Percentiles rank a stretch among this genome's conserved stretches.
Evolutionary conservation across 371 early-diverging fungal species (phyloP).

Genomic region (Gilbertella persicaria): DNA sequence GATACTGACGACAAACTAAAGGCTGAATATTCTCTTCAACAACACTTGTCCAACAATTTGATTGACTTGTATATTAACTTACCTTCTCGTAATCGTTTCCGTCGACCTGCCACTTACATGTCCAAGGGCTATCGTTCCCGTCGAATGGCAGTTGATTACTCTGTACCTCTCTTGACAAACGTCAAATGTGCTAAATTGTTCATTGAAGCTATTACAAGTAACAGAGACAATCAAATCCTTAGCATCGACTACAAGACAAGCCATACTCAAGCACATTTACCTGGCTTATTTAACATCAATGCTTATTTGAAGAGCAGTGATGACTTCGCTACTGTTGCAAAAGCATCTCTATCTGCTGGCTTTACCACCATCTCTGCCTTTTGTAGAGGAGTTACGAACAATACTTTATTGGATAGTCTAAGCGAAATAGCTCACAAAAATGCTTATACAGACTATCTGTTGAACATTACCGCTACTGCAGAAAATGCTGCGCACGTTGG

Average conservation of each 20-base stretch:
- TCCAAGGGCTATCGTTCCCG: slow-evolving; percentile 93
- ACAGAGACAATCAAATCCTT: slow-evolving; percentile 72
- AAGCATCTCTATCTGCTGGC: slow-evolving; percentile 81
- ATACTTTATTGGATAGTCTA: slow-evolving; percentile 53
- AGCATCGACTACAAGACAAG: slow-evolving; percentile 89
- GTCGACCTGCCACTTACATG: slow-evolving; percentile 95
- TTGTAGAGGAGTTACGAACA: slow-evolving; percentile 57
- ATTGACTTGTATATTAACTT: slow-evolving; percentile 98
- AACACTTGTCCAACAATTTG: slow-evolving; percentile 93
- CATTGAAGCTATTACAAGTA: slow-evolving; percentile 89
- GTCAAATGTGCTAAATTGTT: slow-evolving; percentile 97
- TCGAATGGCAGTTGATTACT: slow-evolving; percentile 96
- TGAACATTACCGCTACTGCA: slow-evolving; percentile 69
- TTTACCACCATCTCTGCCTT: slow-evolving; percentile 77
- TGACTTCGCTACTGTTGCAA: slow-evolving; percentile 65
- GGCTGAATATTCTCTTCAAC: slow-evolving; percentile 90
- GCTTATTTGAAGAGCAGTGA: slow-evolving; percentile 55
- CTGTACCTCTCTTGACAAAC: slow-evolving; percentile 95
- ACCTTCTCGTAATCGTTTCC: slow-evolving; percentile 94
- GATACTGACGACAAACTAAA: slow-evolving; percentile 61
- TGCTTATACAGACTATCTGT: slow-evolving; percentile 75
- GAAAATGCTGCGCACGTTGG: slow-evolving; percentile 55
- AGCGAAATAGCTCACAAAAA: slow-evolving; percentile 56
- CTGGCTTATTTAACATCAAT: slow-evolving; percentile 86
- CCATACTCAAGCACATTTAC: slow-evolving; percentile 78